Evolutionary conservation across 176 grass and related monocot genomes (phyloP), one percentile per base, ranked within the genome.

Genomic region (Oryza longistaminata): DNA sequence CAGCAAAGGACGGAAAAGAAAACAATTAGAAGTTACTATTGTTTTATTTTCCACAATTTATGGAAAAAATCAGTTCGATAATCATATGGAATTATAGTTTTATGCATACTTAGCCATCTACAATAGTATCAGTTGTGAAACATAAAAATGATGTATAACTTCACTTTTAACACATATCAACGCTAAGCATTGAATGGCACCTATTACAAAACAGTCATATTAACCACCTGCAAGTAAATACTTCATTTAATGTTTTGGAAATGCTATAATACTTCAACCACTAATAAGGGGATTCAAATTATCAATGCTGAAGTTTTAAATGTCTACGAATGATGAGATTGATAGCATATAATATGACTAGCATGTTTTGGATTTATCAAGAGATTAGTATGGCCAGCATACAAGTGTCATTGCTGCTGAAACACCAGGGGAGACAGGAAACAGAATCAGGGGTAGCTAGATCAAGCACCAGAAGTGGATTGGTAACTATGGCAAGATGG

Each of bases 1-100:
- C 75, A 37, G 27, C 3, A 73, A 65, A 76, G 29, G 21, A 27
- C n/a, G 35, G 12, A 35, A 27, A 75, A 19, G 4, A 35, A 39
- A 76, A 40, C 24, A 31, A 19, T 74, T 80, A 48, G 29, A 55
- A 11, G 15, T 74, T 13, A 11, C 13, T 34, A 25, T 45, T 73
- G 34, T 33, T 83, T 64, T 73, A 33, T 65, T 29, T 29, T 83
- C 16, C 42, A 39, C 15, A 88, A 17, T 72, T 17, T 75, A 88
- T 19, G 45, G 25, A 73, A 52, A 13, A 9, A 7, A 66, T 79
- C 73, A 73, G 2, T 73, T 42, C 10, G 14, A 40, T 40, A 12
- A 31, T 61, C 7, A 73, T 68, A 55, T 61, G 60, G 8, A 29
- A 21, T 55, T 66, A 65, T 73, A 45, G 34, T 73, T 24, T 44